Conservation (phyloP, 108 stramenopile genomes). For the Skeletonema menzelii region DNA sequence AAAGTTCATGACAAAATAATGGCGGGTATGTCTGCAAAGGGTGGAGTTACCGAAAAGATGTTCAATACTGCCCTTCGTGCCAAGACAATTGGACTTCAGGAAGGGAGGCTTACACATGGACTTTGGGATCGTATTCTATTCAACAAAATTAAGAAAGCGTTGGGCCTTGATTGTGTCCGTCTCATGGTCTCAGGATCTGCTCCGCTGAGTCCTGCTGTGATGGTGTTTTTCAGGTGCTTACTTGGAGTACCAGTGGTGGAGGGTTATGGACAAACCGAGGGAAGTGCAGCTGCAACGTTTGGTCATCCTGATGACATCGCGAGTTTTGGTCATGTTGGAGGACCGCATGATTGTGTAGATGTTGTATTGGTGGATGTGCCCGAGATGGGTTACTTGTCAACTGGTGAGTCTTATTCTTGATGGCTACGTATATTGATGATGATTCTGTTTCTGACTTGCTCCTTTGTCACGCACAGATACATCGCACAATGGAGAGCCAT, state of each 20-base stretch:
- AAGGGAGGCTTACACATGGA: conserved; percentile 70
- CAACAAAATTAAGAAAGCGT: conserved; percentile 85
- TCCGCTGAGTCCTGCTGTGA: conserved; percentile 84
- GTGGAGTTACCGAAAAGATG: conserved; percentile 87
- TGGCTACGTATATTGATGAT: not conserved
- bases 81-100: conserved; percentile 72
- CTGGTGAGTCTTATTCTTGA: conserved; percentile 43
- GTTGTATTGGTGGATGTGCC: conserved; percentile 90
- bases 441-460: not conserved
- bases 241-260: conserved; percentile 92
- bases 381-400: conserved; percentile 94
- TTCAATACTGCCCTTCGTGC: conserved; percentile 88
- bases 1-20: conserved; percentile 94
- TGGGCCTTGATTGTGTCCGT: conserved; percentile 90
- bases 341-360: conserved; percentile 79
- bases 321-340: conserved; percentile 94
- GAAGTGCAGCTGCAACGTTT: conserved; percentile 78
- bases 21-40: conserved; percentile 82
- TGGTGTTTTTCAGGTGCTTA: conserved; percentile 91
- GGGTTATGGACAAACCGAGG: conserved; percentile 98
- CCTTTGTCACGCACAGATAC: conserved; percentile 46
- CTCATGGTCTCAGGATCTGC: conserved; percentile 92
- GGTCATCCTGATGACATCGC: conserved; percentile 67
- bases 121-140: conserved; percentile 95
- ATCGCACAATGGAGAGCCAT: conserved; percentile 73